Evolutionary conservation across 2,329 filamentous ascomycete genomes (phyloP).

Genomic region (Zymoseptoria tritici): DNA sequence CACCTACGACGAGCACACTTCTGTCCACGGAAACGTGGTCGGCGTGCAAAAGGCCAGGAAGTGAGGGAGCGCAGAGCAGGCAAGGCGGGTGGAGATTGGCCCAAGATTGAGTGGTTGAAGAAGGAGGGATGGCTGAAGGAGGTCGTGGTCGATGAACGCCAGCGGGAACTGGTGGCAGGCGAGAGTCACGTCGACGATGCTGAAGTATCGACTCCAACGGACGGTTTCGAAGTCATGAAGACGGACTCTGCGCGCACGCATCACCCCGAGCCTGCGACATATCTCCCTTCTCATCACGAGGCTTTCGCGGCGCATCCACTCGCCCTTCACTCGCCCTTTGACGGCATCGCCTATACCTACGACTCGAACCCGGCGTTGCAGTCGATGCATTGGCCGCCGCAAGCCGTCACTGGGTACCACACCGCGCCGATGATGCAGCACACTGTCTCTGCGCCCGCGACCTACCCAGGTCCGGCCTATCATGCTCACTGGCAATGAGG

Average conservation of each 20-base stretch:
- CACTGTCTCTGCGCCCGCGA: slow-evolving; percentile 13
- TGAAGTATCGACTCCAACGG: not conserved
- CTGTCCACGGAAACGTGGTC: slow-evolving; percentile 56
- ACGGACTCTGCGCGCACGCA: not conserved
- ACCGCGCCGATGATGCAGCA: slow-evolving; percentile 17
- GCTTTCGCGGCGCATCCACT: not conserved
- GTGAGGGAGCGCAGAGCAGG: slow-evolving; percentile 45
- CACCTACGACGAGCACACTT: slow-evolving; percentile 86
- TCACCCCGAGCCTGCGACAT: not conserved
- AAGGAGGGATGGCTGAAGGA: slow-evolving; percentile 51
- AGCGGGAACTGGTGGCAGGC: not conserved
- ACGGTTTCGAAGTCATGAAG: not conserved
- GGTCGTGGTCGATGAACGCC: slow-evolving; percentile 34
- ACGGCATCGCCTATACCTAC: not conserved
- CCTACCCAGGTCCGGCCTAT: slow-evolving; percentile 4
- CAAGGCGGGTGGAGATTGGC: slow-evolving; percentile 55
- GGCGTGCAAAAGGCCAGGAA: slow-evolving; percentile 51
- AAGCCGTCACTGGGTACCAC: not conserved
- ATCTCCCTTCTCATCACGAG: not conserved
- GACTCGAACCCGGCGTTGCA: not conserved
- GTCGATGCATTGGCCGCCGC: not conserved
- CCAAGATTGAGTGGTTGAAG: slow-evolving; percentile 54
- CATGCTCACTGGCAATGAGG: not conserved
- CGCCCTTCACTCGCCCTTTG: not conserved
- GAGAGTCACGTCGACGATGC: not conserved